A percentile compares a stretch with the other conserved stretches of the same genome.
Evolutionary conservation across 371 early-diverging fungal species (phyloP).

Genomic region (Conidiobolus incongruus): DNA sequence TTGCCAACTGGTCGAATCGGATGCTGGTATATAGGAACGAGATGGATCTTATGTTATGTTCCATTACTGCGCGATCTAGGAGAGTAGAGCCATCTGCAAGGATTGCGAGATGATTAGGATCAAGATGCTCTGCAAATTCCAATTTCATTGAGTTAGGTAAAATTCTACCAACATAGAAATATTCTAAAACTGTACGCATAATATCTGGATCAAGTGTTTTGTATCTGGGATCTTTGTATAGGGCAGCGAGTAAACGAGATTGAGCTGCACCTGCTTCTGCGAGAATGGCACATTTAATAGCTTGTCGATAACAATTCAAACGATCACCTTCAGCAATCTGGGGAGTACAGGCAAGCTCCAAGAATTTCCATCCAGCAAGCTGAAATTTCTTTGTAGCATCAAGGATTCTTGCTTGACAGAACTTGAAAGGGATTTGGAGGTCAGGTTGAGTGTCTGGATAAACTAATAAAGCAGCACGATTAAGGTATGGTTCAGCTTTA

Average conservation of each 20-base stretch:
- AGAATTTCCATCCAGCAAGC: conserved; percentile 62
- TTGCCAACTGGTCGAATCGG: conserved; percentile 56
- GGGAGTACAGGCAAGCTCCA: conserved; percentile 50
- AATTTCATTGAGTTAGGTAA: conserved; percentile 49
- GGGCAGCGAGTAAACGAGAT: conserved; percentile 59
- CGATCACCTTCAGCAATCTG: conserved; percentile 40
- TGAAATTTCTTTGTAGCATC: conserved; percentile 70
- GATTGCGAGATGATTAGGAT: conserved; percentile 51
- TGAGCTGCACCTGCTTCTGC: conserved; percentile 83
- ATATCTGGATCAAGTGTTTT: conserved; percentile 19
- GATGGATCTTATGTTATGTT: conserved; percentile 76
- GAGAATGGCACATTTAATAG: conserved; percentile 63
- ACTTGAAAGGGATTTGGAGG: conserved; percentile 28
- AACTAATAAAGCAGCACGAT: conserved; percentile 51
- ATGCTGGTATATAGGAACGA: conserved; percentile 79
- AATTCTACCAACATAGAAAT: conserved; percentile 76
- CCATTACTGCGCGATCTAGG: conserved; percentile 77
- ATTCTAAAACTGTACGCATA: conserved; percentile 55
- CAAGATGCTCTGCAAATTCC: conserved; percentile 45
- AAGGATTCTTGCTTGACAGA: conserved; percentile 63
- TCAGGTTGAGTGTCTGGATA: conserved; percentile 23
- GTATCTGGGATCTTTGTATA: conserved; percentile 81
- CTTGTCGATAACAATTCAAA: conserved; percentile 29
- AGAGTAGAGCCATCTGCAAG: conserved; percentile 56
- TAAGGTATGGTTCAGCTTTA: conserved; percentile 55